Percentiles rank a stretch among this genome's conserved stretches.
These are phyloP conservation scores for Trichophyton schoenleinii DNA, from an alignment of 2,329 filamentous ascomycete genomes.

Conservation along the genomic window DNA sequence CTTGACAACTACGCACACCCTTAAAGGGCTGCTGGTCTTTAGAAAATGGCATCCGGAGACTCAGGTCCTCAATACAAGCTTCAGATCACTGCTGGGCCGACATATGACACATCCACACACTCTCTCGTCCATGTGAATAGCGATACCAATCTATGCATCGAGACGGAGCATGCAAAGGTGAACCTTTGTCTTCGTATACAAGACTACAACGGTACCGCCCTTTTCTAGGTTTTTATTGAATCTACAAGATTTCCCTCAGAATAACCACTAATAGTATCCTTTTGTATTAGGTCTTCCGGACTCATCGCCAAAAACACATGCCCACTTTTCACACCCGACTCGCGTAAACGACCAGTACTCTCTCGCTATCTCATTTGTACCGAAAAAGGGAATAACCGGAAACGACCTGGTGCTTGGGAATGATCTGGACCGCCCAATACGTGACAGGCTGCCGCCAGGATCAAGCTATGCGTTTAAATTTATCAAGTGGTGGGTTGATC, in stretches of 20 bases:
- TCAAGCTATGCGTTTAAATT: constrained; percentile 75
- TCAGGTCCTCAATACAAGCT: constrained; percentile 52
- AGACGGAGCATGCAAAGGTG: constrained; percentile 50
- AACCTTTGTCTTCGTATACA: constrained; percentile 64
- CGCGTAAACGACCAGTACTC: constrained; percentile 73
- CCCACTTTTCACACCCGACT: constrained; percentile 62
- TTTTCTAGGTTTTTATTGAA: not conserved
- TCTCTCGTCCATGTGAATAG: constrained; percentile 63
- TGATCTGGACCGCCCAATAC: constrained; percentile 84
- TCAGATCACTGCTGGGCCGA: constrained; percentile 65
- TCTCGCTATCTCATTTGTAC: constrained; percentile 65
- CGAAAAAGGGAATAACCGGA: constrained; percentile 54
- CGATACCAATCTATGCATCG: constrained; percentile 49
- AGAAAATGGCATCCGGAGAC: constrained; percentile 8
- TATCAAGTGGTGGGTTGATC: constrained; percentile 83
- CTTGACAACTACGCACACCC: too few relatives aligned
- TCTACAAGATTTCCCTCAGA: not conserved
- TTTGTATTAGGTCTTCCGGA: constrained; percentile 34
- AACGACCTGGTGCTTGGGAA: constrained; percentile 81
- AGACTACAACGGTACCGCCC: constrained; percentile 37
- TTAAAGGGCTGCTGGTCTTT: not conserved
- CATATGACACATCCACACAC: constrained; percentile 63
- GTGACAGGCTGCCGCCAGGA: constrained; percentile 71
- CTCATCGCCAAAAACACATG: constrained; percentile 53
- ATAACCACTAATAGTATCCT: not conserved